phyloP scores from a whole-genome alignment of 1,139 yeast genomes.

The Pichia sp. region DNA sequence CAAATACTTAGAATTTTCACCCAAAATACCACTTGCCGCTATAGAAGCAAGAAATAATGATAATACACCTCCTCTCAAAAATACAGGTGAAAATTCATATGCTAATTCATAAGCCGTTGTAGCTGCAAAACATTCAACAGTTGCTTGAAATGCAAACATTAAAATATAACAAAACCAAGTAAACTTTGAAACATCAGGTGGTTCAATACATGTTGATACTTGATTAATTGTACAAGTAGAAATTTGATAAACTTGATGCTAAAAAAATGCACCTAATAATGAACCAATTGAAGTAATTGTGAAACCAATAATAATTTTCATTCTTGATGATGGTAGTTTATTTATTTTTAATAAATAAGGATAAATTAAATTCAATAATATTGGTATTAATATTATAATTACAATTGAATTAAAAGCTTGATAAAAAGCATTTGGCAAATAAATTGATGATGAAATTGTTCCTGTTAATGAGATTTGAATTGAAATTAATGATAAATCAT shows the following conservation, averaged over 20 bases:
- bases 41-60: conserved; percentile 56
- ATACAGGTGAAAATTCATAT: conserved; percentile 60
- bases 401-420: conserved; percentile 64
- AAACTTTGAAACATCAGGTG: conserved; percentile 40
- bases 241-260: conserved; percentile 61
- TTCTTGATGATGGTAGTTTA: conserved; percentile 60
- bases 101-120: conserved; percentile 68
- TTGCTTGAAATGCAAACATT: conserved; percentile 51
- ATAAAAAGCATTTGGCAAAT: conserved; percentile 67
- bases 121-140: conserved; percentile 63
- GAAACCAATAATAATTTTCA: conserved; percentile 73
- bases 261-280: conserved; percentile 77
- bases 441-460: conserved; percentile 51
- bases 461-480: conserved; percentile 60
- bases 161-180: conserved; percentile 51
- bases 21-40: conserved; percentile 55
- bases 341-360: conserved; percentile 49
- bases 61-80: conserved; percentile 63
- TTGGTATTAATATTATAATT: conserved; percentile 57
- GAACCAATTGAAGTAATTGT: conserved; percentile 62
- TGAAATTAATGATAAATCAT: conserved; percentile 42
- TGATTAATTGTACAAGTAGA: conserved; percentile 66
- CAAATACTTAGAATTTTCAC: conserved; percentile 27
- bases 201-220: conserved; percentile 43
- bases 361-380: conserved; percentile 50